phyloP scores from a whole-genome alignment of 345 rosid species.

The Triadica sebifera region DNA sequence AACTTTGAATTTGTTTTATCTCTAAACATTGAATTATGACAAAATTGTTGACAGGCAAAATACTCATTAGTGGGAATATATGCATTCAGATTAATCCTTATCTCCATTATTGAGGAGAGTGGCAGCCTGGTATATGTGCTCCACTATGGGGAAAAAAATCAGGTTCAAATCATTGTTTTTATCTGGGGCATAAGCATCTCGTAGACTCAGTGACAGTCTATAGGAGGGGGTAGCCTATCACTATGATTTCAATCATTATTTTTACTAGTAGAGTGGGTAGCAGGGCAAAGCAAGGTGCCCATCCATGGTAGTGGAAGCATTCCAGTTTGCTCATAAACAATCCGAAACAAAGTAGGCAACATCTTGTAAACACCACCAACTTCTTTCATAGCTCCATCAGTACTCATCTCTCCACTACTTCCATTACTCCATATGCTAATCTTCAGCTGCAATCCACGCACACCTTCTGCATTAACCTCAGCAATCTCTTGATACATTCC shows the following conservation, averaged over 20 bases:
- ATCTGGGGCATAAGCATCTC: neutral
- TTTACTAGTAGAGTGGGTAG: neutral
- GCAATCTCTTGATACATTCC: slow-evolving; percentile 60
- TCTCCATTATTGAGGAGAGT: neutral
- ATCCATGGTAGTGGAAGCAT: slow-evolving; percentile 74
- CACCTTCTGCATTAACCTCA: slow-evolving; percentile 52
- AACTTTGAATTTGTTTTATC: no score
- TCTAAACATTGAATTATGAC: no score
- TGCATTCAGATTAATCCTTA: neutral
- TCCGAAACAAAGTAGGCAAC: slow-evolving; percentile 70
- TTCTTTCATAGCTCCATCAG: slow-evolving; percentile 46
- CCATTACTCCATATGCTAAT: slow-evolving; percentile 71
- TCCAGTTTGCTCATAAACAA: slow-evolving; percentile 78
- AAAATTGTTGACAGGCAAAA: no score
- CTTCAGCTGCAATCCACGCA: slow-evolving; percentile 58
- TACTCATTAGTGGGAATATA: neutral
- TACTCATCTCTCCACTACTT: slow-evolving; percentile 13
- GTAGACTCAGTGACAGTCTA: no score
- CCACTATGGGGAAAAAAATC: neutral
- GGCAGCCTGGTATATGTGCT: neutral
- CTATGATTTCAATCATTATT: no score
- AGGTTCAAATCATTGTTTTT: neutral
- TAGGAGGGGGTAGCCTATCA: no score
- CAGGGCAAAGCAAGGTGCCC: slow-evolving; percentile 32
- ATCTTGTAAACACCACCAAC: slow-evolving; percentile 62